Base-by-base conservation (phyloP, 805 yeast genomes). In the Candida michaelii region DNA sequence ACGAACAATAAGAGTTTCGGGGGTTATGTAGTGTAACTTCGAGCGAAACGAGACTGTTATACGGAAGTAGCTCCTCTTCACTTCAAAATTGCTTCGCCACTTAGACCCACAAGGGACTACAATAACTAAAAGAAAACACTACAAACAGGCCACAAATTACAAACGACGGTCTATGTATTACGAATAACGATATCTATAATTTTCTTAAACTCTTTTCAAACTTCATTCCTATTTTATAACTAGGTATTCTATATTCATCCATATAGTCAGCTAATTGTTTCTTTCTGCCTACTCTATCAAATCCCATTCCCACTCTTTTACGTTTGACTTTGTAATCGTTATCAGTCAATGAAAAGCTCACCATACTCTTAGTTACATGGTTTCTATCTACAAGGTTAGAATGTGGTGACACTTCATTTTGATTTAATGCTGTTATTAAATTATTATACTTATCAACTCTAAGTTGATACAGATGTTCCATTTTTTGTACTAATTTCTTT, bases 191-290 rank as follows among this genome's bases (percentile, higher is more conserved):
- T 14, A 8, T 5, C 13, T 21, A 16, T 25, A 27, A 13, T 11
- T 25, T 15, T 25, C 25, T 25, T 25, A 45, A 16, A 31, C 38
- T 50, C 33, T 55, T 51, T 31, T 49, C 54, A 35, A 54, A 66
- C 42, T 49, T 53, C 45, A 49, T 51, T 3, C 63, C 74, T 59
- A 63, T 49, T 36, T 44, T 54, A 49, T 51, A 66, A 34, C 25
- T 50, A 36, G 19, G 44, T 40, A 38, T 48, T 45, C 3, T 60
- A 1, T 29, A 45, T 5, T 59, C 59, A 25, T 49, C 56, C 42
- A 69, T 47, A 38, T 60, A 63, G 42, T 69, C 73, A 3, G 61
- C 63, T 37, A 69, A 51, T 12, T 51, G 48, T 42, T 56, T 62
- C 1, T 64, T 64, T 46, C 54, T 43, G 1, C 67, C 68, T 7